Base-by-base conservation (phyloP, 2,329 filamentous ascomycete genomes). In the Cordyceps tenuipes region DNA sequence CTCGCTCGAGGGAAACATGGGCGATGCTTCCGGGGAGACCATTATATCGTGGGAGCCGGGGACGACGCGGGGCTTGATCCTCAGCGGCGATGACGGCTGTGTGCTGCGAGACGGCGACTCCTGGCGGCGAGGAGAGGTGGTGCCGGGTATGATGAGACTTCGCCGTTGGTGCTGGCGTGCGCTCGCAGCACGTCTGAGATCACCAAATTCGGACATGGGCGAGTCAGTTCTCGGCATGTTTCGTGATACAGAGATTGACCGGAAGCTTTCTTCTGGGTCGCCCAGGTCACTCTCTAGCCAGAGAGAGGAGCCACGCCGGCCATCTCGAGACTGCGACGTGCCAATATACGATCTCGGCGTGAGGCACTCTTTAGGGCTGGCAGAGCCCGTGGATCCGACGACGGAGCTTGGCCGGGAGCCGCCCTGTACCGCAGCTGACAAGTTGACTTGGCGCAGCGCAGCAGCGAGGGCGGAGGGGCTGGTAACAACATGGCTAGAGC, bases 11-110 rank as follows among this genome's bases (percentile, higher is more conserved):
- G 89, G 86, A 39, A 97, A 82, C 72, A 96, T 88, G 1, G 94
- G 94, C 1, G 94, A 99, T 2, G 89, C 88, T 64, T 96, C 88
- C 0, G 94, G 94, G 5, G 94, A 97, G 13, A 85, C 84, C 44
- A 95, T 70, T 23, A 80, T 82, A 49, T 92, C 89, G 5, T 83
- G 79, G 21, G 79, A 75, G 63, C 79, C 79, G 5, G 80, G 80
- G 36, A 85, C 73, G 29, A 76, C 80, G 39, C 92, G 86, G 39
- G 92, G 89, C 69, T 96, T 97, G 50, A 95, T 91, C 43, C 93
- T 84, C 60, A 99, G 76, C 1, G 94, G 94, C 1, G 91, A 96
- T 1, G 92, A 90, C 3, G 91, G 90, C 52, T 87, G 90, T 39
- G 86, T 85, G 8, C 81, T 78, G 64, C 93, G 83, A 9, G 88